Percentiles rank a stretch among this genome's conserved stretches.
phyloP scores from a whole-genome alignment of 306 rosid genomes.

The Leucaena leucocephala region DNA sequence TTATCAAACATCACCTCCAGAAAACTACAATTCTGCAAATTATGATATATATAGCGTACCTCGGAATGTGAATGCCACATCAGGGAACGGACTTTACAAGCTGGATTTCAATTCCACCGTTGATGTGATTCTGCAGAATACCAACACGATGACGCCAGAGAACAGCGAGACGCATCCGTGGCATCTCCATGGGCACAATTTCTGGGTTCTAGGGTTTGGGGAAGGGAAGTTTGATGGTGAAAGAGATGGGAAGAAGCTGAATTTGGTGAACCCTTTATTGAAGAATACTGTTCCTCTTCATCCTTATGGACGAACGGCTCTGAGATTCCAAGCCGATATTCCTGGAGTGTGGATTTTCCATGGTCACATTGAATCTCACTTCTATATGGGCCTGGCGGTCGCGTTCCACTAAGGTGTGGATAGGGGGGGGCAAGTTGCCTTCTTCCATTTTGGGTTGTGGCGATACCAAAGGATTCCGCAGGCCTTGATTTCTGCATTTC shows the following conservation, averaged over 20 bases:
- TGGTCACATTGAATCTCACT: constrained; percentile 36
- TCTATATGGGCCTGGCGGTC: constrained; percentile 27
- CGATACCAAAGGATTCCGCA: not conserved
- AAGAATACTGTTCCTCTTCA: constrained; percentile 28
- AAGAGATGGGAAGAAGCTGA: constrained; percentile 13
- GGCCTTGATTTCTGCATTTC: not conserved
- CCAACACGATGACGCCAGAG: not conserved
- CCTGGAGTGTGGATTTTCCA: constrained; percentile 34
- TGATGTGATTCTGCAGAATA: constrained; percentile 31
- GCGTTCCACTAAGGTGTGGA: constrained; percentile 22
- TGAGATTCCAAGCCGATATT: constrained; percentile 28
- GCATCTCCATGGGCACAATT: constrained; percentile 37
- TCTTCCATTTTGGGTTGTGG: constrained; percentile 29
- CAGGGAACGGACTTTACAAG: constrained; percentile 20
- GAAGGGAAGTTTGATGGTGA: not conserved
- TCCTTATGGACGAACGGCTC: constrained; percentile 38
- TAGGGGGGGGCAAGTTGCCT: constrained; percentile 6
- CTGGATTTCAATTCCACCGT: constrained; percentile 30
- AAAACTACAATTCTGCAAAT: constrained; percentile 18
- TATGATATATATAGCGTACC: constrained; percentile 23
- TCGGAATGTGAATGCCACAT: constrained; percentile 22
- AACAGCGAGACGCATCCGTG: constrained; percentile 32
- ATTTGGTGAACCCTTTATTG: constrained; percentile 20
- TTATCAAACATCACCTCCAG: constrained; percentile 26
- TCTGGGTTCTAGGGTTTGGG: constrained; percentile 33